Conservation (phyloP, 176 grass and related monocot species). For the Aegilops sharonensis region DNA sequence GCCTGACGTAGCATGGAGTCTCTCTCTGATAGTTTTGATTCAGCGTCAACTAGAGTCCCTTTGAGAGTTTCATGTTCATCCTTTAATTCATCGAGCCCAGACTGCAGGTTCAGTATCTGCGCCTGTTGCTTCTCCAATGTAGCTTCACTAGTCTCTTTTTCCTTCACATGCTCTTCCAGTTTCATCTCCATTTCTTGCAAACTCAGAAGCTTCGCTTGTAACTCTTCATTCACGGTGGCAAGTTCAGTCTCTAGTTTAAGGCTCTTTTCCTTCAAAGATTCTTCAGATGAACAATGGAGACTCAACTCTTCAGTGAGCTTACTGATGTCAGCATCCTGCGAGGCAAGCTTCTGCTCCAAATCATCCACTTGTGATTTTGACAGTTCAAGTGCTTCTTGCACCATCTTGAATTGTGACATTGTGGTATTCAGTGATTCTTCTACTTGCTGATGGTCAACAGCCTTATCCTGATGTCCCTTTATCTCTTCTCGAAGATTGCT, state of each 20-base stretch:
- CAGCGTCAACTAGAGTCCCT: constrained; percentile 49
- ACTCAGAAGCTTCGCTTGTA: constrained; percentile 53
- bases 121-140: constrained; percentile 49
- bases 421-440: constrained; percentile 62
- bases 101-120: constrained; percentile 41
- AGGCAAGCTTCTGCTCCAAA: constrained; percentile 73
- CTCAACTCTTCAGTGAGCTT: constrained; percentile 68
- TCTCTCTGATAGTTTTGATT: constrained; percentile 56
- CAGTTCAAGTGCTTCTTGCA: constrained; percentile 62
- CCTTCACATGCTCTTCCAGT: constrained; percentile 52
- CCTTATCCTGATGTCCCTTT: constrained; percentile 55
- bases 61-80: constrained; percentile 64
- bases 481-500: constrained; percentile 62
- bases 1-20: constrained; percentile 46
- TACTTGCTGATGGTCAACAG: constrained; percentile 50
- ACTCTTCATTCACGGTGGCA: constrained; percentile 37
- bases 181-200: constrained; percentile 57
- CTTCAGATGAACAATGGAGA: constrained; percentile 59
- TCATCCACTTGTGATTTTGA: constrained; percentile 61
- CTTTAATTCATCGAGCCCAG: constrained; percentile 45
- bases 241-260: constrained; percentile 56
- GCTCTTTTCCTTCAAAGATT: constrained; percentile 54
- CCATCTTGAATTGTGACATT: constrained; percentile 52
- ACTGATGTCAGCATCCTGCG: constrained; percentile 53
- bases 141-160: constrained; percentile 45